phyloP scores from a whole-genome alignment of 768 basidiomycete genomes.

The Solioccasus polychromus region DNA sequence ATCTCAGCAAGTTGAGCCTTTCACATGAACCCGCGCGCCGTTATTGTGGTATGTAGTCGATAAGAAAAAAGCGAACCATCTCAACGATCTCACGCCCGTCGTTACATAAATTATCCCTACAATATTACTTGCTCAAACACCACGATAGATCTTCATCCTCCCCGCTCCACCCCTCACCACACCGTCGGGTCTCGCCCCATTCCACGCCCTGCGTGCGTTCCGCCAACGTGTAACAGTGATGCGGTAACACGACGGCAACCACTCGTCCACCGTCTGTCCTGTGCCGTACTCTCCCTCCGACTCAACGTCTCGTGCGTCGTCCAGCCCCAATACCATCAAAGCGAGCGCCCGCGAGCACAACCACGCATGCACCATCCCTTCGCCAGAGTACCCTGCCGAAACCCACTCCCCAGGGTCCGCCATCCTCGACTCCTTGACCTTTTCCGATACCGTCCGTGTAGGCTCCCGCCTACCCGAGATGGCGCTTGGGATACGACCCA shows the following conservation, averaged over 20 bases:
- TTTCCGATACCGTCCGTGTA: conserved; percentile 1
- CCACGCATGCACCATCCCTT: conserved; percentile 76
- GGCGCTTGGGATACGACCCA: conserved; percentile 54
- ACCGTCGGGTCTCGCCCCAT: background rate
- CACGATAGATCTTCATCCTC: conserved; percentile 25
- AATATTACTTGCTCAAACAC: conserved; percentile 9
- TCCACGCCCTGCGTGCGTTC: conserved; percentile 3
- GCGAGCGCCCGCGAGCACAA: conserved; percentile 57
- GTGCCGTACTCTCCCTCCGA: conserved; percentile 19
- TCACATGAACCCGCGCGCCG: too few species aligned
- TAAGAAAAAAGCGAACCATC: too few species aligned
- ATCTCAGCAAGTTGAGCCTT: too few species aligned
- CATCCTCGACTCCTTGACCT: conserved; percentile 6
- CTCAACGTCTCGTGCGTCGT: conserved; percentile 14
- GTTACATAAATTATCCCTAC: too few species aligned
- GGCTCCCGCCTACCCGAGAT: conserved; percentile 43
- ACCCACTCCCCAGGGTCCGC: conserved; percentile 63
- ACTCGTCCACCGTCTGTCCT: conserved; percentile 22
- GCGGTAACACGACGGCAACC: conserved; percentile 23
- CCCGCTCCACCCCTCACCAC: conserved; percentile 19
- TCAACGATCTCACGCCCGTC: too few species aligned
- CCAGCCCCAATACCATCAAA: conserved; percentile 51
- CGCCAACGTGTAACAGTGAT: conserved; percentile 14
- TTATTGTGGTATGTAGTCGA: too few species aligned
- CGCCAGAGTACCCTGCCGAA: conserved; percentile 66